These are phyloP conservation scores for Acacia melanoxylon DNA, from an alignment of 306 rosid species.

Conservation along the genomic window DNA sequence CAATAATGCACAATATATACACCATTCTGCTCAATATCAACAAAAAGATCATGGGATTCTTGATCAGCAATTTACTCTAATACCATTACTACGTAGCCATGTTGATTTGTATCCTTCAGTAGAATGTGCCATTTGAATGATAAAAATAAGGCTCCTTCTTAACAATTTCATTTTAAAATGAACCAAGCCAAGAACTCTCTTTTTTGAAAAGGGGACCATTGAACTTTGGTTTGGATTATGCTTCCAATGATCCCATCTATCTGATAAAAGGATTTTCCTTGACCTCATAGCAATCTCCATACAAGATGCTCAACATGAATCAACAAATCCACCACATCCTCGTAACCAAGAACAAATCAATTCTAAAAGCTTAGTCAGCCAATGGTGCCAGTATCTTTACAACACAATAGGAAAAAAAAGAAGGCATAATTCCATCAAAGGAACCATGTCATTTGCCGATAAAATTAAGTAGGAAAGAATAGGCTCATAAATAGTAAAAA, in stretches of 20 bases:
- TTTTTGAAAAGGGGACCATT: neutral
- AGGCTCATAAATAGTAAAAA: conserved; percentile 8
- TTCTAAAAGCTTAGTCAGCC: neutral
- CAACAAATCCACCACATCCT: neutral
- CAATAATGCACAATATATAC: neutral
- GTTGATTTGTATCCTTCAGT: neutral
- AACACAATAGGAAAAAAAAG: neutral
- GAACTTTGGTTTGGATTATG: conserved; percentile 22
- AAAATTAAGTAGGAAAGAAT: neutral
- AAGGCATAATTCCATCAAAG: conserved; percentile 12
- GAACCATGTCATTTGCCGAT: neutral
- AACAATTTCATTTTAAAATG: neutral
- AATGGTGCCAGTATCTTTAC: neutral
- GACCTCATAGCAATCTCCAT: conserved; percentile 13
- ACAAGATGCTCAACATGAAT: conserved; percentile 2
- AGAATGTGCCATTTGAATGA: neutral
- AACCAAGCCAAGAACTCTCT: neutral
- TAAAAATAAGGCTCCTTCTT: neutral
- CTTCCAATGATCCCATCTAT: conserved; percentile 4
- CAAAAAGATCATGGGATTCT: neutral
- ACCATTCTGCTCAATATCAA: neutral
- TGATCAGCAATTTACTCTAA: conserved; percentile 13
- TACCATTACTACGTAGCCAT: neutral
- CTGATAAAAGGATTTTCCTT: conserved; percentile 17
- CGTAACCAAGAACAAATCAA: neutral